Percentiles rank a stretch among this genome's conserved stretches.
These are phyloP conservation scores for Trichocomaceae sp. DNA, from an alignment of 2,329 filamentous ascomycete genomes.

Conservation along the genomic window DNA sequence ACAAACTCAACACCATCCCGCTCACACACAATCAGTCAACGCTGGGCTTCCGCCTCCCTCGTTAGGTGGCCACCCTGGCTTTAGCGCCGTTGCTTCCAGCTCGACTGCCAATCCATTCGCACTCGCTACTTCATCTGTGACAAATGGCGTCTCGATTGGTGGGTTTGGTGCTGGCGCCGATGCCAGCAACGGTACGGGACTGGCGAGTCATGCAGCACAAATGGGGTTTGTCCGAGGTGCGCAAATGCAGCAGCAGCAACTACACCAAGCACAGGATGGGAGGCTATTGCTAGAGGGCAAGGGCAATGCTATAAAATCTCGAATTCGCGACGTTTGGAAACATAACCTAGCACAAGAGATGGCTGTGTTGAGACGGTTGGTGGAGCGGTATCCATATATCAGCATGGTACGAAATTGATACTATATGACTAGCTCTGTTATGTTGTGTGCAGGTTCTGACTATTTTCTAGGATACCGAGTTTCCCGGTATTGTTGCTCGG, in stretches of 20 bases:
- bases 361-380: conserved; percentile 69
- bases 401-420: conserved; percentile 70
- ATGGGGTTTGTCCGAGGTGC: conserved; percentile 78
- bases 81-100: conserved; percentile 58
- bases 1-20: conserved; percentile 37
- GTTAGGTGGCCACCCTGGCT: conserved; percentile 62
- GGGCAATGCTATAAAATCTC: conserved; percentile 57
- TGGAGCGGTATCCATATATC: conserved; percentile 90
- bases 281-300: conserved; percentile 50
- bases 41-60: conserved; percentile 49
- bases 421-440: neutral
- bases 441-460: neutral
- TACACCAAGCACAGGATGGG: conserved; percentile 46
- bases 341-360: conserved; percentile 89
- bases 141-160: conserved; percentile 53
- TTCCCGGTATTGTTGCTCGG: conserved; percentile 92
- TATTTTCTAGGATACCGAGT: conserved; percentile 75
- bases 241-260: conserved; percentile 54
- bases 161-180: conserved; percentile 54
- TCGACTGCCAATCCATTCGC: conserved; percentile 62
- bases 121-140: conserved; percentile 41
- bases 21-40: conserved; percentile 40
- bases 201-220: conserved; percentile 79
- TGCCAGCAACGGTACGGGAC: conserved; percentile 55
- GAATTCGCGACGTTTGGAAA: conserved; percentile 95